Base-by-base conservation (phyloP, 1,139 yeast species). In the Pichia sorboxylosa region DNA sequence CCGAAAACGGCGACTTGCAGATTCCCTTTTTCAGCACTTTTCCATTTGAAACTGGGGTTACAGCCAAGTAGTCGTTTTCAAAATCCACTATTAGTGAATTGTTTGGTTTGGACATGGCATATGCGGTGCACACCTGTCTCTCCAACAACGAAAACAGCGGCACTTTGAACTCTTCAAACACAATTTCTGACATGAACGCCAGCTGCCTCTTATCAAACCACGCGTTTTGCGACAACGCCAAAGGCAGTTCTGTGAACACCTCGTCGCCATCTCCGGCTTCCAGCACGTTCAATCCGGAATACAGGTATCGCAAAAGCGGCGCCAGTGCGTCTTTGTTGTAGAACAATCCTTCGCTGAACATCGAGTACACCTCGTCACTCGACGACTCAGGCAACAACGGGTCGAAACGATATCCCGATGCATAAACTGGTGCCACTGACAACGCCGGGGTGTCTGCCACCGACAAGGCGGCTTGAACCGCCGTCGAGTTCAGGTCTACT, bases 41-140 rank as follows among this genome's bases (percentile, higher is more conserved):
- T 18, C 90, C 92, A 47, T 79, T 85, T 41, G 73, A 60, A 21
- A 80, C 65, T 11, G 90, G 87, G 0, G 85, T 77, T 6, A 79
- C 74, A 29, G 72, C 64, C 17, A 75, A 63, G 3, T 68, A 66
- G 16, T 73, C 60, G 2, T 77, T 64, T 3, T 87, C 90, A 28
- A 80, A 53, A 47, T 80, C 87, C 24, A 80, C 65, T 15, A 79
- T 79, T 38, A 80, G 59, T 5, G 83, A 80, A 10, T 76, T 71
- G 15, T 76, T 64, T 6, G 55, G 55, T 46, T 71, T 71, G 4
- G 85, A 84, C 45, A 74, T 63, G 22, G 82, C 74, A 48, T 76
- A 74, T 14, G 81, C 67, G 33, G 77, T 74, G 20, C 82, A 76
- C 38, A 80, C 54, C 4, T 87, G 87, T 29, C 74, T 69, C 48